A percentile compares a stretch with the other conserved stretches of the same genome.
These are phyloP conservation scores for Aureobasidium sp. DNA, from an alignment of 2,329 filamentous ascomycete species.

Conservation along the genomic window DNA sequence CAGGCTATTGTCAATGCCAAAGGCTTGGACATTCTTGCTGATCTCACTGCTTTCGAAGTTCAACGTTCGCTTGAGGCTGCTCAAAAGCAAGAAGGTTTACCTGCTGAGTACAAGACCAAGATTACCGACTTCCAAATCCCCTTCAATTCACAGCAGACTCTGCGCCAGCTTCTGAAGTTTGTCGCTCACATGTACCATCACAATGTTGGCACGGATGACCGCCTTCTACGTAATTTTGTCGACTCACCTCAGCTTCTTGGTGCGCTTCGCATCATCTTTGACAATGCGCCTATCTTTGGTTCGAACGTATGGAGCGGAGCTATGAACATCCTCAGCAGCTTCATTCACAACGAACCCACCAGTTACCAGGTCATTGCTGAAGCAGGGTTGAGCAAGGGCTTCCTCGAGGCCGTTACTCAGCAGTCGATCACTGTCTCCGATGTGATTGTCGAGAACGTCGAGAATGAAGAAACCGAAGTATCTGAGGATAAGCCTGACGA, in stretches of 20 bases:
- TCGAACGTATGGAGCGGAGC: slow-evolving; percentile 94
- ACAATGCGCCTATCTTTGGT: slow-evolving; percentile 72
- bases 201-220: slow-evolving; percentile 72
- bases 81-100: slow-evolving; percentile 64
- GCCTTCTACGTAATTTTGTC: slow-evolving; percentile 83
- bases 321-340: slow-evolving; percentile 84
- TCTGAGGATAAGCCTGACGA: not conserved
- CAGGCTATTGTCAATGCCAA: slow-evolving; percentile 72
- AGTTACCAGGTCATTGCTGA: slow-evolving; percentile 95
- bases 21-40: slow-evolving; percentile 84
- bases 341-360: slow-evolving; percentile 97
- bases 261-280: slow-evolving; percentile 73
- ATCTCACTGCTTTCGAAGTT: slow-evolving; percentile 74
- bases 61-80: slow-evolving; percentile 59
- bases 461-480: not conserved
- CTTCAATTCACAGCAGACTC: slow-evolving; percentile 84
- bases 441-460: slow-evolving; percentile 1
- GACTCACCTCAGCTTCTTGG: slow-evolving; percentile 80
- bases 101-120: slow-evolving; percentile 64
- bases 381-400: slow-evolving; percentile 78
- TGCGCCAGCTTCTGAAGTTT: slow-evolving; percentile 93
- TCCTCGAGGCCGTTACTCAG: slow-evolving; percentile 70
- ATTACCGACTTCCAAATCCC: slow-evolving; percentile 90
- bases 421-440: slow-evolving; percentile 26
- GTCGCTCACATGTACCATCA: slow-evolving; percentile 90